Evolutionary conservation across 345 rosid species (phyloP).

Genomic region (Dipteronia sinensis): DNA sequence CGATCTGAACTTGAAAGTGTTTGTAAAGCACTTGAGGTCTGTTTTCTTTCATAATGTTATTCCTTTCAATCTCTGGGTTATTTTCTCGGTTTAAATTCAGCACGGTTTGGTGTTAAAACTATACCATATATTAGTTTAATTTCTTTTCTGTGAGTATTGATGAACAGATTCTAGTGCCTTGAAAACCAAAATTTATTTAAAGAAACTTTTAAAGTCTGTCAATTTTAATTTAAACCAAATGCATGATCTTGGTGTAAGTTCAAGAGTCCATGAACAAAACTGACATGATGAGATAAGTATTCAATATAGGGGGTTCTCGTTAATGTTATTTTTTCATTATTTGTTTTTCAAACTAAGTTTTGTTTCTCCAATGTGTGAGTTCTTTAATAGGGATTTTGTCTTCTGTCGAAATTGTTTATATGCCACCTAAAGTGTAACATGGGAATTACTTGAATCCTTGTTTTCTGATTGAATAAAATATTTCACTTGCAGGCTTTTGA

Average conservation of each 20-base stretch:
- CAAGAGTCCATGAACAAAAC: background rate
- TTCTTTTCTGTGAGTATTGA: background rate
- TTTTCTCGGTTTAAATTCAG: background rate
- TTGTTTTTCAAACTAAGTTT: background rate
- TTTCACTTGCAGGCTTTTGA: constrained; percentile 69
- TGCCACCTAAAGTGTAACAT: background rate
- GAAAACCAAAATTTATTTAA: background rate
- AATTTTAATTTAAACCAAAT: background rate
- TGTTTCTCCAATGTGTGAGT: background rate
- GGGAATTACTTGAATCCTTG: constrained; percentile 5
- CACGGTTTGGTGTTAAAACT: background rate
- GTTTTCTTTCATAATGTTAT: constrained; percentile 21
- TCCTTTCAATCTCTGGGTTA: background rate
- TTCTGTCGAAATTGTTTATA: background rate
- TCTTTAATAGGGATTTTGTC: background rate
- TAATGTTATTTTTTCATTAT: background rate
- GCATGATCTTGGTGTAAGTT: background rate
- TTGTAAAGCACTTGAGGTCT: constrained; percentile 88
- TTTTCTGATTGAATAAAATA: background rate
- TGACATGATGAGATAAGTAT: background rate
- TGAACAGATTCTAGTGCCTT: background rate
- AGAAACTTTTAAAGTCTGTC: background rate
- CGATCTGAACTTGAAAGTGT: constrained; percentile 79
- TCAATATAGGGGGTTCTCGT: background rate
- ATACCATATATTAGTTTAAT: background rate